Percentiles rank a stretch among this genome's conserved stretches.
These are phyloP conservation scores for Deinandra increscens DNA, from an alignment of 129 eudicot species.

Conservation along the genomic window DNA sequence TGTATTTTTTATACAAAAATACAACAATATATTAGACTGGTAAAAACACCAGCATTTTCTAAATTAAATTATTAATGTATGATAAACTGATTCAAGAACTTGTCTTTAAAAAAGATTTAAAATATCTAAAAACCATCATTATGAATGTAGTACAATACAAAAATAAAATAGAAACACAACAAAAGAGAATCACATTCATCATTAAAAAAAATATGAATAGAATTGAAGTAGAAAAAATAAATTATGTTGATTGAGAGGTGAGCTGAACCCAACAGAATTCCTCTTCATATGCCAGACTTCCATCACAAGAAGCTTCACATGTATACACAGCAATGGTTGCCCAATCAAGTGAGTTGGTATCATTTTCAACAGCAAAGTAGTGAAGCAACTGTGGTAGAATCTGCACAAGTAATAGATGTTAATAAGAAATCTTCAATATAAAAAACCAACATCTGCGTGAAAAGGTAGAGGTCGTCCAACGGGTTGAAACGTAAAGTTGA, in stretches of 20 bases:
- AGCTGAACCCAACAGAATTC: constrained; percentile 92
- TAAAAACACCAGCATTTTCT: no score
- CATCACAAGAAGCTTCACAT: constrained; percentile 77
- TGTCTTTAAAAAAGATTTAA: not conserved
- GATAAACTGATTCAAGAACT: not conserved
- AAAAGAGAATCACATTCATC: no score
- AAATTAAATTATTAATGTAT: no score
- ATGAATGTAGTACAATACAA: not conserved
- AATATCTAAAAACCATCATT: not conserved
- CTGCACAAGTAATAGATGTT: constrained; percentile 39
- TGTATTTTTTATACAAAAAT: no score
- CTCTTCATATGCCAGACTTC: constrained; percentile 53
- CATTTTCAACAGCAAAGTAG: constrained; percentile 57
- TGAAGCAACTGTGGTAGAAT: constrained; percentile 84
- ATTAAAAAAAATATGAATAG: not conserved
- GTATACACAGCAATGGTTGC: constrained; percentile 75
- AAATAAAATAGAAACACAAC: not conserved
- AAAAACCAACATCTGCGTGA: not conserved
- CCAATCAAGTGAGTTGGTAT: constrained; percentile 86
- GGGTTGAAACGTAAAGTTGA: no score
- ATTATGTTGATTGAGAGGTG: constrained; percentile 47
- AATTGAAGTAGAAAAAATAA: not conserved
- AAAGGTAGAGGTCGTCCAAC: not conserved
- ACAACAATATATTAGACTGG: no score
- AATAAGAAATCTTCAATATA: not conserved